A percentile compares a stretch with the other conserved stretches of the same genome.
Conservation (phyloP, 805 yeast genomes). For the Metschnikowia proteae region DNA sequence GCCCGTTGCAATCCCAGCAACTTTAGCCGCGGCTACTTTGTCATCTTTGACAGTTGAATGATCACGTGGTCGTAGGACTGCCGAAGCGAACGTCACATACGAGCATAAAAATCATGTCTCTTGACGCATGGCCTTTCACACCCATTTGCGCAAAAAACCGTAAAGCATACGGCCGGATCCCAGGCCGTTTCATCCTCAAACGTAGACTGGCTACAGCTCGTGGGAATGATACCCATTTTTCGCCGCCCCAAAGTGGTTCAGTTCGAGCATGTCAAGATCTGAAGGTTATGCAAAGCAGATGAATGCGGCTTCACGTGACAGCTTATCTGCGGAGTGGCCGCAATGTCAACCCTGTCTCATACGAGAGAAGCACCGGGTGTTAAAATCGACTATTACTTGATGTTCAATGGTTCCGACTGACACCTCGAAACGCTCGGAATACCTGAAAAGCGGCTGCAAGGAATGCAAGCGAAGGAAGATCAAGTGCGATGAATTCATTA, state of each 20-base stretch:
- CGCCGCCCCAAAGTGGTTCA: no score
- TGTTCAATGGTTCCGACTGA: background rate
- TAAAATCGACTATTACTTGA: background rate
- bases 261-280: no score
- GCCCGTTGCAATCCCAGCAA: background rate
- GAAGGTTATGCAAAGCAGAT: no score
- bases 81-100: background rate
- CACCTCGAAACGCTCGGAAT: conserved; percentile 18
- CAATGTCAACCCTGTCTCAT: background rate
- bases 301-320: background rate
- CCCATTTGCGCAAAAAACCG: background rate
- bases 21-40: background rate
- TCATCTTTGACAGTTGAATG: background rate
- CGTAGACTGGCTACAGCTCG: no score
- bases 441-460: conserved; percentile 39
- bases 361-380: background rate
- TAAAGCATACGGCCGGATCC: background rate
- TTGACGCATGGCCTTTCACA: background rate
- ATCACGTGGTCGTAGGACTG: background rate
- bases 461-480: conserved; percentile 44
- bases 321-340: conserved; percentile 1
- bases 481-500: conserved; percentile 33
- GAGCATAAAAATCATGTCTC: background rate
- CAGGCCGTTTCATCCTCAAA: no score
- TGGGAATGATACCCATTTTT: no score